These are phyloP conservation scores for Linderniella brevidens DNA, from an alignment of 257 asterid species.

Conservation along the genomic window DNA sequence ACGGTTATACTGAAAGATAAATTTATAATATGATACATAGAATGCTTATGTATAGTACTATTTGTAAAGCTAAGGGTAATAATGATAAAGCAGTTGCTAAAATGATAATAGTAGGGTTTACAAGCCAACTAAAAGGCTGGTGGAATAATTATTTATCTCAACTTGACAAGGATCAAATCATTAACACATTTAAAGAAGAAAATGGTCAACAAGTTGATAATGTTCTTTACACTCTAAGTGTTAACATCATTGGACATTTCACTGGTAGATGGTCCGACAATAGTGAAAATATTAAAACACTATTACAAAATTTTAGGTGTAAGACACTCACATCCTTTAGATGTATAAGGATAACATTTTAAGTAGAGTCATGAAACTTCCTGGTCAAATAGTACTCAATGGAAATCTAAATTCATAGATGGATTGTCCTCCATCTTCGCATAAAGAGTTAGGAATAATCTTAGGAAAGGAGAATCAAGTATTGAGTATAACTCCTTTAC, in stretches of 20 bases:
- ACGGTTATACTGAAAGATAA: background rate
- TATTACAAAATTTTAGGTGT: background rate
- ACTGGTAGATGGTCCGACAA: background rate
- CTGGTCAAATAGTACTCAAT: background rate
- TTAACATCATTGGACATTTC: background rate
- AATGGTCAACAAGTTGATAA: background rate
- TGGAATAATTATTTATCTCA: background rate
- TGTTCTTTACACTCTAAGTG: background rate
- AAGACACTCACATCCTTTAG: background rate
- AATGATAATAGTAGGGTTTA: background rate
- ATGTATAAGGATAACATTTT: background rate
- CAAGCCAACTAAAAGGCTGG: background rate
- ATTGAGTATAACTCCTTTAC: no score
- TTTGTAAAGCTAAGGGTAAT: background rate
- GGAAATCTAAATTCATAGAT: background rate
- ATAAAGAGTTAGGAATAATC: background rate
- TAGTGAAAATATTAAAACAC: background rate
- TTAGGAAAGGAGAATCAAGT: background rate
- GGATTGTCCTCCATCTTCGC: background rate
- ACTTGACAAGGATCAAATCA: background rate
- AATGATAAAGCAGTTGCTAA: background rate
- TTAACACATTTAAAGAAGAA: background rate
- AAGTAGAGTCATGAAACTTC: background rate
- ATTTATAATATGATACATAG: no score
- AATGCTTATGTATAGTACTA: no score